Evolutionary conservation across 1,284 basidiomycete genomes (phyloP).

Genomic region (Exobasidium rhododendri): DNA sequence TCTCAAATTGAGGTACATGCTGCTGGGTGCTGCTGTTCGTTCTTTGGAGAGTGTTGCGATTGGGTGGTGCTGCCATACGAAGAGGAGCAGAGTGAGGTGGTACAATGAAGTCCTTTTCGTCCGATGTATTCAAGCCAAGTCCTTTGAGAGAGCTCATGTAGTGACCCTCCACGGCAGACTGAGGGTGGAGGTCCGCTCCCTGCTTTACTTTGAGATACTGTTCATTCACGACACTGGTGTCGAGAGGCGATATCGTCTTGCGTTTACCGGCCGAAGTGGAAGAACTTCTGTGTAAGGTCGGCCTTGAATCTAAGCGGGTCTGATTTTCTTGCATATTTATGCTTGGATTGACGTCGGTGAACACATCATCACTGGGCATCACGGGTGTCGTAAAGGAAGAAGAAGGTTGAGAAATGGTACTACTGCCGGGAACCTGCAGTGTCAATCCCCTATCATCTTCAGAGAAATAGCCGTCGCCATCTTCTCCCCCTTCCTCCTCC

Average conservation of each 20-base stretch:
- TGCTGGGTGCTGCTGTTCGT: neutral
- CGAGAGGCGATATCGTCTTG: conserved; percentile 24
- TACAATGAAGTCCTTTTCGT: neutral
- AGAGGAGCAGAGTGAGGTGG: conserved; percentile 34
- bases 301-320: neutral
- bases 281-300: neutral
- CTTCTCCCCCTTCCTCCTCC: conserved; percentile 6
- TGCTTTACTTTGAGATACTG: conserved; percentile 19
- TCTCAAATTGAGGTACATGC: conserved; percentile 7
- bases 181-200: neutral
- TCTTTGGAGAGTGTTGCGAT: neutral
- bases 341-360: neutral
- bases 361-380: conserved; percentile 11
- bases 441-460: conserved; percentile 3
- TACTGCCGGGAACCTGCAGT: neutral
- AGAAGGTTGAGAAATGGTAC: neutral
- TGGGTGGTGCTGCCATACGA: conserved; percentile 5
- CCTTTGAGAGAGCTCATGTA: neutral
- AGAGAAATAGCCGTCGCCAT: conserved; percentile 19
- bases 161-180: conserved; percentile 3
- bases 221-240: conserved; percentile 30
- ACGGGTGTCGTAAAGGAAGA: conserved; percentile 12
- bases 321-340: neutral
- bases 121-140: neutral
- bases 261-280: conserved; percentile 2